These are phyloP conservation scores for Tricholoma sp. DNA, from an alignment of 768 basidiomycete genomes.

Conservation along the genomic window DNA sequence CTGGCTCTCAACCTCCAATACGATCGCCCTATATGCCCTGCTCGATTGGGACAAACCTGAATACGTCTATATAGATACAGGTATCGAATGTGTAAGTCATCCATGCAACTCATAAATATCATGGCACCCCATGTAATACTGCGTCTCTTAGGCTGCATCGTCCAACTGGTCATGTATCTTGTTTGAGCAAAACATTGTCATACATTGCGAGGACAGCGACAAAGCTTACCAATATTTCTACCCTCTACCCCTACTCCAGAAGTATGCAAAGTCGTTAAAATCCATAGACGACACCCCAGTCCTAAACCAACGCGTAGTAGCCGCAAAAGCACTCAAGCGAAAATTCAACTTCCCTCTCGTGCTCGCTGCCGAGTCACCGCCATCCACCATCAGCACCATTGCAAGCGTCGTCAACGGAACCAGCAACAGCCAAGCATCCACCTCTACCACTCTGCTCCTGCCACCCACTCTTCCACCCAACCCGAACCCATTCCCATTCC, in stretches of 20 bases:
- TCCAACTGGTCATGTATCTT: constrained; percentile 79
- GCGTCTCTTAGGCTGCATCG: constrained; percentile 42
- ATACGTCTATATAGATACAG: constrained; percentile 71
- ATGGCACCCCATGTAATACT: background rate
- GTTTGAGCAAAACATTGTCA: constrained; percentile 59
- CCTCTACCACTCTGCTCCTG: background rate
- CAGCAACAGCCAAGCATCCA: constrained; percentile 8
- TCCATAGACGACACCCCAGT: constrained; percentile 30
- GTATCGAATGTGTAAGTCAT: constrained; percentile 62
- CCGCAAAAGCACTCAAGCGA: constrained; percentile 44
- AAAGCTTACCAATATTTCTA: constrained; percentile 68
- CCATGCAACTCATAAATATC: background rate
- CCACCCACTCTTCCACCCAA: constrained; percentile 2
- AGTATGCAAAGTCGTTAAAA: constrained; percentile 24
- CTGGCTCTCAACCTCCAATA: constrained; percentile 53
- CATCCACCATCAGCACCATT: background rate
- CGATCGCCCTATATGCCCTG: constrained; percentile 57
- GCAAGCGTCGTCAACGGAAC: background rate
- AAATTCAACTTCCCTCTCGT: constrained; percentile 46
- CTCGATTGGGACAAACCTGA: constrained; percentile 61
- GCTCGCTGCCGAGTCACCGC: background rate
- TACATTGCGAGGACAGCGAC: constrained; percentile 68
- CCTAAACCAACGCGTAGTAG: constrained; percentile 36
- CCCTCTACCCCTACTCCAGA: constrained; percentile 40
- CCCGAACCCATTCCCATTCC: constrained; percentile 60